These are phyloP conservation scores for Elaeis oleifera DNA, from an alignment of 202 grass and related monocot species.

Conservation along the genomic window DNA sequence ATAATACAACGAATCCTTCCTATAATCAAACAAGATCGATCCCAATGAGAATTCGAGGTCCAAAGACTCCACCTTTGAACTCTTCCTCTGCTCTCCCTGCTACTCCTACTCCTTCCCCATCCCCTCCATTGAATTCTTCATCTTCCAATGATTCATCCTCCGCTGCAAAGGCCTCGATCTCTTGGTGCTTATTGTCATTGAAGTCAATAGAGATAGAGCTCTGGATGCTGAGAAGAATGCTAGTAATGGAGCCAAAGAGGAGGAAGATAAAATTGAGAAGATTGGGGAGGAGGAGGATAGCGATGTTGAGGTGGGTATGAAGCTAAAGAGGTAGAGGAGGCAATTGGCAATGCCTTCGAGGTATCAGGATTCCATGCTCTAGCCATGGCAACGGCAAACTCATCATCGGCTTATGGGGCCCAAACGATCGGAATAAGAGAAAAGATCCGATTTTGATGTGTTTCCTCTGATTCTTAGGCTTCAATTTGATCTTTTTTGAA, in stretches of 20 bases:
- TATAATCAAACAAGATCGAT: not conserved
- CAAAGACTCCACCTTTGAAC: slow-evolving; percentile 12
- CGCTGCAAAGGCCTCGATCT: slow-evolving; percentile 25
- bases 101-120: not conserved
- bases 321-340: slow-evolving; percentile 5
- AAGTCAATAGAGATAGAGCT: slow-evolving; percentile 12
- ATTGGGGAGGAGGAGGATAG: not conserved
- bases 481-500: not conserved
- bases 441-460: slow-evolving; percentile 5
- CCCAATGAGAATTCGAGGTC: slow-evolving; percentile 18
- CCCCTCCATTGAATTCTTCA: not conserved
- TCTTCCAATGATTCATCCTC: not conserved
- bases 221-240: not conserved
- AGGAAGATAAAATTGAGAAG: not conserved
- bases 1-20: too few species aligned
- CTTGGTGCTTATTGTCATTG: slow-evolving; percentile 16
- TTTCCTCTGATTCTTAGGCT: not conserved
- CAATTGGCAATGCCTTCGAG: slow-evolving; percentile 11
- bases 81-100: not conserved
- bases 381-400: slow-evolving; percentile 11
- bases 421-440: not conserved
- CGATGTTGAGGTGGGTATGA: slow-evolving; percentile 1
- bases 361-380: slow-evolving; percentile 21
- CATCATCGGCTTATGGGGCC: not conserved
- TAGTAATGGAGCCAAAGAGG: slow-evolving; percentile 6